phyloP scores from a whole-genome alignment of 2,329 filamentous ascomycete species.

The Blastomyces silverae region DNA sequence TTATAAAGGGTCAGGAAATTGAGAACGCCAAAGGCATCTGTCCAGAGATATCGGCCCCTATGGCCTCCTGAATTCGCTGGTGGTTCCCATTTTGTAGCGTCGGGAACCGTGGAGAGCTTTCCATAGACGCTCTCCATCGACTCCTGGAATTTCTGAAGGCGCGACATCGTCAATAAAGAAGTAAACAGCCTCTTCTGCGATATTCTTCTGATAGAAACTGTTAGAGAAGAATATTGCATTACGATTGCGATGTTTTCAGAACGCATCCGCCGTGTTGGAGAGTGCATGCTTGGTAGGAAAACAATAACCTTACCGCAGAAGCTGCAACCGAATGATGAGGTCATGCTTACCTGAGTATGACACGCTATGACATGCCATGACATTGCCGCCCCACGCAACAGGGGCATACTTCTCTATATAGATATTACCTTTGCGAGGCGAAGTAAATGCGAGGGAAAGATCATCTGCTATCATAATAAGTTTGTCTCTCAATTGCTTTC shows the following conservation, averaged over 20 bases:
- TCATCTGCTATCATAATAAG: background rate
- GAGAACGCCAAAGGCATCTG: constrained; percentile 54
- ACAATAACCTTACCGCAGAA: no score
- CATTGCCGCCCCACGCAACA: background rate
- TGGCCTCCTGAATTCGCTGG: constrained; percentile 50
- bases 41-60: constrained; percentile 55
- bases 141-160: constrained; percentile 16
- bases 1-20: constrained; percentile 52
- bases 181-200: background rate
- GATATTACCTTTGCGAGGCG: background rate
- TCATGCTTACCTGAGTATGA: background rate
- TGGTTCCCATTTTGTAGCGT: constrained; percentile 40
- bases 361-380: no score
- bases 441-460: background rate
- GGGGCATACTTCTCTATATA: no score
- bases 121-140: constrained; percentile 39
- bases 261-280: background rate
- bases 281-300: background rate
- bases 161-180: constrained; percentile 14
- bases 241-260: background rate
- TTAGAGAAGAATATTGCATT: background rate
- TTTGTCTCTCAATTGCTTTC: background rate
- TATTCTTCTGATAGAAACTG: background rate
- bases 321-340: background rate
- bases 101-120: constrained; percentile 28